These are phyloP conservation scores for Aspergillus cavernicola DNA, from an alignment of 495 filamentous ascomycete genomes.

Conservation along the genomic window DNA sequence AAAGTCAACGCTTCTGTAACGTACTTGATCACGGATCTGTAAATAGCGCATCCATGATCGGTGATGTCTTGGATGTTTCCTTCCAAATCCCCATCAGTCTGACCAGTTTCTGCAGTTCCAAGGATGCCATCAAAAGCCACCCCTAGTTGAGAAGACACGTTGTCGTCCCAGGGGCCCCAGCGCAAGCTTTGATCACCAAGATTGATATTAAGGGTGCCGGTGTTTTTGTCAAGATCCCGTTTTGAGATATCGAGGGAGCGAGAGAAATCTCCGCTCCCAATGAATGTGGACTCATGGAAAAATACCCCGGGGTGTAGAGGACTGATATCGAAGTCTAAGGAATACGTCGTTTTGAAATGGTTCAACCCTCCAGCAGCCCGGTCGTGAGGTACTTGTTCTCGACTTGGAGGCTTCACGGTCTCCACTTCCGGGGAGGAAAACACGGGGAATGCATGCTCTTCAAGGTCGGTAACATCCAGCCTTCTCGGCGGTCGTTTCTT, in stretches of 20 bases:
- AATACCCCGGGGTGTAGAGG: constrained; percentile 65
- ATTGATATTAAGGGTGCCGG: constrained; percentile 31
- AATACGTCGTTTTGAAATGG: constrained; percentile 56
- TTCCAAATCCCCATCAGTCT: constrained; percentile 5
- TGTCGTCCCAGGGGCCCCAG: constrained; percentile 71
- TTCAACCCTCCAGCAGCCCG: constrained; percentile 36
- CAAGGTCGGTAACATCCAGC: constrained; percentile 39
- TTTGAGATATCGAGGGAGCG: constrained; percentile 41
- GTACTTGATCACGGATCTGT: constrained; percentile 44
- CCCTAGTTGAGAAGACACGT: constrained; percentile 63
- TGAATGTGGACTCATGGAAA: constrained; percentile 72
- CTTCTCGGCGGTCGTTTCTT: constrained; percentile 52
- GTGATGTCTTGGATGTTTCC: background rate
- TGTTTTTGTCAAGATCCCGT: constrained; percentile 31
- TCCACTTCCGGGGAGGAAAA: constrained; percentile 17
- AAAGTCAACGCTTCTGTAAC: constrained; percentile 48
- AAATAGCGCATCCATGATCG: constrained; percentile 11
- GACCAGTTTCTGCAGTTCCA: constrained; percentile 20
- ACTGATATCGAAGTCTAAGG: constrained; percentile 68
- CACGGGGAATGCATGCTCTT: constrained; percentile 15
- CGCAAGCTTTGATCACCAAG: constrained; percentile 49
- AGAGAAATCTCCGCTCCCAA: constrained; percentile 67
- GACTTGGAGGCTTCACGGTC: background rate
- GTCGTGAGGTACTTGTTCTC: constrained; percentile 1
- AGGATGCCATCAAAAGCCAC: constrained; percentile 52